Conservation (phyloP, 495 filamentous ascomycete genomes). For the Xylaria cubensis region DNA sequence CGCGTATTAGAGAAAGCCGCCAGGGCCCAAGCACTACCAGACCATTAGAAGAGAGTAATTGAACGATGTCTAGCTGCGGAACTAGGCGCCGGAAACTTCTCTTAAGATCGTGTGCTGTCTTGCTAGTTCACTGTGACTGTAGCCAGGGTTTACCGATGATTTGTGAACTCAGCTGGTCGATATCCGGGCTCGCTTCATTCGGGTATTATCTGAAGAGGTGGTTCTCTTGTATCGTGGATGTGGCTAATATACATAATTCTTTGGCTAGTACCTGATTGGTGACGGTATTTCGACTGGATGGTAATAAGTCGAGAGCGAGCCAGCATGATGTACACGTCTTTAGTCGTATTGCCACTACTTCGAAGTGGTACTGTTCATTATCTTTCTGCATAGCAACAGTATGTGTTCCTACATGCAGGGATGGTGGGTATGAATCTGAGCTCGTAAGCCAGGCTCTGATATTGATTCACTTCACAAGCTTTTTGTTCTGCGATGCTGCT, state of each 20-base stretch:
- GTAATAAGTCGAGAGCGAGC: background rate
- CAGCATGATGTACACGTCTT: too few relatives aligned
- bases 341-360: too few relatives aligned
- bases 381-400: too few relatives aligned
- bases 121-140: slow-evolving; percentile 22
- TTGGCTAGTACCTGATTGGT: background rate
- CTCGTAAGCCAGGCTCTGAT: background rate
- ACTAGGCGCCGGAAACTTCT: slow-evolving; percentile 19
- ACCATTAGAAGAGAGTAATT: slow-evolving; percentile 45
- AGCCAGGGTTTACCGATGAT: slow-evolving; percentile 31
- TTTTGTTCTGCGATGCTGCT: background rate
- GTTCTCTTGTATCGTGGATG: background rate
- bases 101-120: slow-evolving; percentile 19
- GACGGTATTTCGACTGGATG: background rate
- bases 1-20: slow-evolving; percentile 53
- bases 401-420: background rate
- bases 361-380: too few relatives aligned
- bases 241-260: background rate
- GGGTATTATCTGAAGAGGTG: background rate
- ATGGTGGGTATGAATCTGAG: background rate
- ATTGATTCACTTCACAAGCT: background rate
- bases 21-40: slow-evolving; percentile 56
- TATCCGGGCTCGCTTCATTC: slow-evolving; percentile 25
- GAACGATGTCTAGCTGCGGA: slow-evolving; percentile 24
- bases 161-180: slow-evolving; percentile 26